Evolutionary conservation across 345 rosid genomes (phyloP), one percentile per base, ranked within the genome.

Genomic region (Eucalyptus coolabah): DNA sequence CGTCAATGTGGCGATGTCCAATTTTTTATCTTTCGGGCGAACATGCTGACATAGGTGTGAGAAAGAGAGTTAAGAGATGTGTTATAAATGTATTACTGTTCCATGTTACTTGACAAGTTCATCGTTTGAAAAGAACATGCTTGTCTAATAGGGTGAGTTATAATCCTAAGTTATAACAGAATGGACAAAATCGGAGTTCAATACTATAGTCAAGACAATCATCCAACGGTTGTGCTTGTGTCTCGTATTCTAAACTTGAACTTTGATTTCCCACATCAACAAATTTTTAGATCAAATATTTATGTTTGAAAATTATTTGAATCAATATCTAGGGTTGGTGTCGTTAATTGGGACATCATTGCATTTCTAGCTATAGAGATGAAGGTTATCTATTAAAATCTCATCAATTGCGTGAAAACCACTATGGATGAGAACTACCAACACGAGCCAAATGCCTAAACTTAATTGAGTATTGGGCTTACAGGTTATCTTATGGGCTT

Each of bases 1-100:
- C 54, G 2, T 51, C 54, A 51, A 18, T 51, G 54, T 51, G 54
- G 54, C 0, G 23, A 51, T 51, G 54, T 51, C 54, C 54, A 51
- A 18, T 18, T 51, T 51, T 51, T 51, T 51, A 51, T 51, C 23
- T 51, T 51, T 51, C 8, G 1, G 23, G 54, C 23, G 8, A 51
- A 51, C 0, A 51, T 0, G 23, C 9, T 51, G 4, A 51, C 18
- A 51, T 51, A 7, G 23, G 54, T 51, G 23, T 0, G 9, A 51
- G 54, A 51, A 17, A 18, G 4, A 51, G 54, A 51, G 54, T 51
- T 3, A 7, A 51, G 54, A 51, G 54, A 51, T 18, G 54, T 51
- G 9, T 51, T 51, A 51, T 51, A 3, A 51, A 51, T 51, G 23
- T 51, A 51, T 18, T 51, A 51, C 2, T 18, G 2, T 51, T 0